These are phyloP conservation scores for Monosporascus sp. DNA, from an alignment of 2,329 filamentous ascomycete genomes.

Conservation along the genomic window DNA sequence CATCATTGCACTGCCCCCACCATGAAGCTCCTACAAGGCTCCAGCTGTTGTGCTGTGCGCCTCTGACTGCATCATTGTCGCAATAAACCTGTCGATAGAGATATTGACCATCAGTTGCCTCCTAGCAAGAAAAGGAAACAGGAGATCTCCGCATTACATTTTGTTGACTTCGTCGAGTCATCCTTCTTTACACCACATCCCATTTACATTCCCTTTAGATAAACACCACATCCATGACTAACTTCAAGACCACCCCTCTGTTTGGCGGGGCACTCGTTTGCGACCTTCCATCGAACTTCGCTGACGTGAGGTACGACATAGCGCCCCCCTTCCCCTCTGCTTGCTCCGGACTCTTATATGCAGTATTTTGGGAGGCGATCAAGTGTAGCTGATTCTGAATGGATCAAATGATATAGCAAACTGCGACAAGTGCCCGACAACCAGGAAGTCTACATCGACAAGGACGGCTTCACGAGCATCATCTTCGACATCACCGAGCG, in stretches of 20 bases:
- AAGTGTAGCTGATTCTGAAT: conserved; percentile 1
- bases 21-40: neutral
- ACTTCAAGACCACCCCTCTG: conserved; percentile 54
- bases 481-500: conserved; percentile 89
- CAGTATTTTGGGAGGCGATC: neutral
- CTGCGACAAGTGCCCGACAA: conserved; percentile 76
- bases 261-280: conserved; percentile 68
- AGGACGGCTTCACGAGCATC: conserved; percentile 76
- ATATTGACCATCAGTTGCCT: neutral
- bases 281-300: conserved; percentile 63
- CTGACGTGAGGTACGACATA: conserved; percentile 61
- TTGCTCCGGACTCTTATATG: conserved; percentile 5
- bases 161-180: too few relatives aligned
- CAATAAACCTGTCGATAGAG: neutral
- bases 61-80: neutral
- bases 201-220: neutral
- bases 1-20: conserved; percentile 7
- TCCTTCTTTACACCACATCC: neutral
- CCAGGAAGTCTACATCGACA: conserved; percentile 88
- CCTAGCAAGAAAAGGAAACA: too few relatives aligned
- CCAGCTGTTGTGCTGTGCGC: neutral
- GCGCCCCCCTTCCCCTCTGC: neutral
- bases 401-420: conserved; percentile 39
- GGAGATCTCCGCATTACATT: too few relatives aligned
- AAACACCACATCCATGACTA: conserved; percentile 35